Percentiles rank a stretch among this genome's conserved stretches.
phyloP scores from a whole-genome alignment of 1,139 yeast species.

The Pichia sp. region DNA sequence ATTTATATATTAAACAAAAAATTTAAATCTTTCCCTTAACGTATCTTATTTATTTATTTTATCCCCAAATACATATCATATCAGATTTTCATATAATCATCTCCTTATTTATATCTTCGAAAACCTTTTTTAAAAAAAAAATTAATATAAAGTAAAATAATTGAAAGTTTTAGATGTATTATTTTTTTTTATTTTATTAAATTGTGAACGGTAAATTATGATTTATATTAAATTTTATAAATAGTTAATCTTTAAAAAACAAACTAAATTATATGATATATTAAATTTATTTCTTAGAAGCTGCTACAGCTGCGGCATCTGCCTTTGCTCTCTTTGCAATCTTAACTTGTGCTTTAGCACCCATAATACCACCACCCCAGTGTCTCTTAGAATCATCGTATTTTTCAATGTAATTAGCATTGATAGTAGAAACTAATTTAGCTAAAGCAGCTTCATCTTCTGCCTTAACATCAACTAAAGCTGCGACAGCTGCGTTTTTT shows the following conservation, averaged over 20 bases:
- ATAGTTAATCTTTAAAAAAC: background rate
- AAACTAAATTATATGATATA: background rate
- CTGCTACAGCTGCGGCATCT: conserved; percentile 62
- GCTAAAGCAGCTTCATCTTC: conserved; percentile 95
- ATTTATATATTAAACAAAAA: too few species aligned
- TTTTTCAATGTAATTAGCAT: conserved; percentile 86
- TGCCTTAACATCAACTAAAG: conserved; percentile 86
- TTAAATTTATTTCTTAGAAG: conserved; percentile 38
- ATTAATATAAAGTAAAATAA: background rate
- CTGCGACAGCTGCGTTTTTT: conserved; percentile 95
- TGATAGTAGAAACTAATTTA: conserved; percentile 83
- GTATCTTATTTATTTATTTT: background rate
- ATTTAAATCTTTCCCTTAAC: background rate
- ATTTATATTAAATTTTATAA: background rate
- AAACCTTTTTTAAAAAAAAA: background rate
- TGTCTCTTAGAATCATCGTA: conserved; percentile 94
- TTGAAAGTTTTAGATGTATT: too few species aligned
- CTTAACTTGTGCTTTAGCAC: conserved; percentile 84
- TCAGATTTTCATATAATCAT: too few species aligned
- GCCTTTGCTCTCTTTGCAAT: conserved; percentile 41
- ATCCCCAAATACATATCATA: too few species aligned
- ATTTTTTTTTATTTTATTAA: too few species aligned
- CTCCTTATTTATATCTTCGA: too few species aligned
- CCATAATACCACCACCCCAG: conserved; percentile 99
- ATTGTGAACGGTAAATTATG: background rate